Base-by-base conservation (phyloP, 2,329 filamentous ascomycete species). In the Fusarium sp. region DNA sequence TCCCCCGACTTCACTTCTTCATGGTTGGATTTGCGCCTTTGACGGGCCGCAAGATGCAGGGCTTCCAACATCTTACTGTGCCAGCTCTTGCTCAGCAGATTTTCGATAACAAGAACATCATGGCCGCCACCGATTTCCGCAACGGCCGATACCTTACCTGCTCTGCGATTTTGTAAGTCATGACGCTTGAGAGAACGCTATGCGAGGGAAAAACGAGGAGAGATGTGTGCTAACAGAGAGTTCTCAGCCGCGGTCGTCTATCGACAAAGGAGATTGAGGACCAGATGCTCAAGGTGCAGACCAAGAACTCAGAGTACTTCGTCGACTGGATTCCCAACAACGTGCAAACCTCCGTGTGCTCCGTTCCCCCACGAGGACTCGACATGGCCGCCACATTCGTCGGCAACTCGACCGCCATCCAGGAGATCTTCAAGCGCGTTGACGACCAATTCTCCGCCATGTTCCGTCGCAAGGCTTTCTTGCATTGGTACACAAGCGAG, bases 21-120 rank as follows among this genome's bases (percentile, higher is more conserved):
- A 99, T 99, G 96, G 96, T 99, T 82, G 96, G 96, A 82, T 98
- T 98, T 83, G 95, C 96, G 84, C 96, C 96, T 81, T 90, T 99
- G 78, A 98, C 96, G 81, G 97, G 93, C 80, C 83, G 84, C 68
- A 84, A 84, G 77, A 92, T 94, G 74, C 85, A 96, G 88, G 93
- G 93, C 75, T 99, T 98, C 94, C 96, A 96, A 80, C 94, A 96
- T 74, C 92, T 98, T 83, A 94, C 92, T 78, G 96, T 99, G 62
- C 95, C 96, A 61, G 95, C 98, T 87, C 90, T 99, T 82, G 98
- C 96, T 77, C 96, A 99, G 88, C 96, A 99, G 86, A 98, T 99
- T 93, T 99, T 97, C 88, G 96, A 99, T 87, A 94, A 96, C 79
- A 98, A 98, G 94, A 99, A 99, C 91, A 99, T 99, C 94, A 99